Evolutionary conservation across 1,139 yeast genomes (phyloP), one percentile per base, ranked within the genome.

Genomic region (Suhomyces atakaporum): DNA sequence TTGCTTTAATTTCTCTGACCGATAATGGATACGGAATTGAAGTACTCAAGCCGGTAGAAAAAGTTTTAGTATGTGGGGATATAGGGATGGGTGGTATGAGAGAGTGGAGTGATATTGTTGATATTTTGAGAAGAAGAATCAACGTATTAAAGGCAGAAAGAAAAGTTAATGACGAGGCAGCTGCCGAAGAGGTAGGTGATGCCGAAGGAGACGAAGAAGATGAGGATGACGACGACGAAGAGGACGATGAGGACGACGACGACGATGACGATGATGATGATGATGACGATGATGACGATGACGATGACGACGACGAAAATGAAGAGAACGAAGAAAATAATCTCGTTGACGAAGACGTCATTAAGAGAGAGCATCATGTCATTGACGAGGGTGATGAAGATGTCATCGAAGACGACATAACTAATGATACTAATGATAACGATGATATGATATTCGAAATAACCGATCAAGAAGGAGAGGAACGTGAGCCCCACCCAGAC

Each of bases 41-140:
- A 44, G 81, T 92, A 12, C 74, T 92, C 54, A 82, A 79, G 53
- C 98, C 98, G 0, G 90, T 92, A 18, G 98, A 92, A 54, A 92
- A 92, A 60, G 95, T 90, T 6, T 71, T 88, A 46, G 88, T 87
- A 4, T 88, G 96, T 67, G 98, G 98, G 33, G 98, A 92, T 61
- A 87, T 92, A 40, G 98, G 98, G 3, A 84, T 77, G 82, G 98
- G 98, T 16, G 98, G 97, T 7, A 92, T 92, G 98, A 74, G 96
- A 54, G 97, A 92, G 62, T 90, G 96, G 97, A 76, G 81, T 44
- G 97, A 89, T 47, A 77, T 90, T 37, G 97, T 89, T 8, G 96
- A 88, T 51, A 78, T 81, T 11, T 61, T 88, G 38, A 80, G 87
- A 35, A 73, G 79, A 41, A 71, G 69, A 45, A 75, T 68, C 46